These are phyloP conservation scores for Ogataea degrootiae DNA, from an alignment of 805 yeast species.

Conservation along the genomic window DNA sequence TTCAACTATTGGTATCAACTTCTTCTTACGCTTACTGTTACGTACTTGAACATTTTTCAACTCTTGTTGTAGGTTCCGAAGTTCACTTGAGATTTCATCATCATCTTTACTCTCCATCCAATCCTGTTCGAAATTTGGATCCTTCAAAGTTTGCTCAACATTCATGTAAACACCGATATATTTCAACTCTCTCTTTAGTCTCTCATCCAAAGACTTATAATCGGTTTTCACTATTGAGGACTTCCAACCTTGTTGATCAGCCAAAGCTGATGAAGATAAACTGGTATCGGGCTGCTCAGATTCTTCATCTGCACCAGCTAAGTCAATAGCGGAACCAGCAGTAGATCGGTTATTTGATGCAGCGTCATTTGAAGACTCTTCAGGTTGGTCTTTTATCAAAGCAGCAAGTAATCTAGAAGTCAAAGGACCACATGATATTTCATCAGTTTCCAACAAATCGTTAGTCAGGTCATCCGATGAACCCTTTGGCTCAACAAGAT, in stretches of 20 bases:
- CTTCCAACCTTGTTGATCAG: conserved; percentile 45
- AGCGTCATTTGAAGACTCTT: conserved; percentile 12
- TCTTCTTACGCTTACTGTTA: conserved; percentile 64
- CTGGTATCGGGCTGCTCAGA: conserved; percentile 5
- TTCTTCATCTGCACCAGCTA: conserved; percentile 2
- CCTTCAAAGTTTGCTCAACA: conserved; percentile 37
- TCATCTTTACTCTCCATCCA: conserved; percentile 85
- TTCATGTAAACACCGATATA: conserved; percentile 88
- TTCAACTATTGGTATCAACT: conserved; percentile 67
- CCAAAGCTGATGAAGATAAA: conserved; percentile 22
- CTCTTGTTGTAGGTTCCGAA: conserved; percentile 67
- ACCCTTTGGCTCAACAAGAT: conserved; percentile 46
- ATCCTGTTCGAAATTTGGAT: conserved; percentile 41
- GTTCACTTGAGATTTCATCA: conserved; percentile 86
- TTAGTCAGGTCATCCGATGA: conserved; percentile 55
- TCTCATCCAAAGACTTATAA: conserved; percentile 77
- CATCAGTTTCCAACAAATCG: conserved; percentile 62
- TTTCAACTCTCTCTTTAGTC: conserved; percentile 80
- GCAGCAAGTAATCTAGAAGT: conserved; percentile 83
- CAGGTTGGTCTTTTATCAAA: conserved; percentile 45
- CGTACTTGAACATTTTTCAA: conserved; percentile 54
- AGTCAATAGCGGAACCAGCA: conserved; percentile 9
- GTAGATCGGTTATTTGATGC: conserved; percentile 1
- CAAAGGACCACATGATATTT: conserved; percentile 85
- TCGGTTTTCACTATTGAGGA: conserved; percentile 48